Evolutionary conservation across 805 yeast genomes (phyloP).

Genomic region (Ogataea trehaloabstinens): DNA sequence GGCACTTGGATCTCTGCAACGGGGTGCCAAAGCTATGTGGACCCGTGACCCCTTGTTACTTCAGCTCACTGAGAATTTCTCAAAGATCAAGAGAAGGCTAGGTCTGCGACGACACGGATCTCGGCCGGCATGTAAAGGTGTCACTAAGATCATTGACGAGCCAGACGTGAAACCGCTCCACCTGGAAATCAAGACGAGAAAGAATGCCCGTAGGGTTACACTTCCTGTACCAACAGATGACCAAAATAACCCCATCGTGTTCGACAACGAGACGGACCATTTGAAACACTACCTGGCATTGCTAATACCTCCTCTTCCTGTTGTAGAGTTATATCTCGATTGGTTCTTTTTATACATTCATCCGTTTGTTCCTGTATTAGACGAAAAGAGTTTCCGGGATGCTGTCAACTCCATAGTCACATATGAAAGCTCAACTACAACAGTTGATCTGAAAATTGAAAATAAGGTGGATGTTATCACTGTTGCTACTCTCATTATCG

Average conservation of each 20-base stretch:
- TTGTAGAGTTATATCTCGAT: constrained; percentile 37
- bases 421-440: constrained; percentile 3
- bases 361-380: constrained; percentile 48
- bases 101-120: too few relatives aligned
- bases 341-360: constrained; percentile 39
- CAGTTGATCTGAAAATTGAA: constrained; percentile 8
- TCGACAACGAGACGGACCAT: constrained; percentile 3
- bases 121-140: too few relatives aligned
- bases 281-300: constrained; percentile 11
- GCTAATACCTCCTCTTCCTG: constrained; percentile 28
- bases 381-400: constrained; percentile 36
- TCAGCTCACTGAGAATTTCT: constrained; percentile 10
- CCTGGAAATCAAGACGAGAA: constrained; percentile 4
- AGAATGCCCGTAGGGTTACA: constrained; percentile 1
- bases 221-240: neutral
- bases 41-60: constrained; percentile 17
- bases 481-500: constrained; percentile 27
- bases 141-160: too few relatives aligned
- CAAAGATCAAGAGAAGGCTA: neutral
- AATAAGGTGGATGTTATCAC: constrained; percentile 20
- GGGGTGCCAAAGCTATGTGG: constrained; percentile 14
- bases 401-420: constrained; percentile 35
- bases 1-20: constrained; percentile 18
- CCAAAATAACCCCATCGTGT: neutral
- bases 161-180: too few relatives aligned